Evolutionary conservation across 257 asterid genomes (phyloP).

Genomic region (Capsicum chinense): DNA sequence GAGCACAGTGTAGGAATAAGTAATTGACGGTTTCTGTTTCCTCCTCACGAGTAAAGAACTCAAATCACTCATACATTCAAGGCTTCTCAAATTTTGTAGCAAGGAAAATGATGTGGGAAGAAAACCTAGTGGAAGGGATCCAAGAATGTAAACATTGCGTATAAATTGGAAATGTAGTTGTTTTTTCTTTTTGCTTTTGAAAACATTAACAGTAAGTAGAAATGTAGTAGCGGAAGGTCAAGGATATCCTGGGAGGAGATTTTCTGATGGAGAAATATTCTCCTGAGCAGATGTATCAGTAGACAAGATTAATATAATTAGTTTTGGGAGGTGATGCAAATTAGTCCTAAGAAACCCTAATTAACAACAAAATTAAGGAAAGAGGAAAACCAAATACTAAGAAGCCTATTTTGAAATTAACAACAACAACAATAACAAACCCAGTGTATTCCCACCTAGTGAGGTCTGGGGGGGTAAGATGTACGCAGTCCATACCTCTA

Average conservation of each 20-base stretch:
- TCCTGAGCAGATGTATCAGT: not conserved
- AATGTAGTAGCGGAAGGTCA: not conserved
- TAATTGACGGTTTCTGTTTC: not conserved
- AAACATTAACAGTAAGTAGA: not conserved
- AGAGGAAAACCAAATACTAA: too few species aligned
- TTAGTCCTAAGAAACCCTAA: too few species aligned
- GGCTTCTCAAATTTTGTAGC: not conserved
- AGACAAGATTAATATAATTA: not conserved
- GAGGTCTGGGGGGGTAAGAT: too few species aligned
- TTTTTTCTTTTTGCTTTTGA: not conserved
- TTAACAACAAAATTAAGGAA: too few species aligned
- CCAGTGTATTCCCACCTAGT: too few species aligned
- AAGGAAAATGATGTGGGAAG: not conserved
- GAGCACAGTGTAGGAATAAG: not conserved
- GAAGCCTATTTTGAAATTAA: too few species aligned
- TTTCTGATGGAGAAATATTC: not conserved
- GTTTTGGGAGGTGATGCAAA: not conserved
- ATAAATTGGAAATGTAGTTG: not conserved
- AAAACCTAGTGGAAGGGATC: slow-evolving; percentile 1
- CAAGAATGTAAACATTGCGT: not conserved
- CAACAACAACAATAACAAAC: too few species aligned
- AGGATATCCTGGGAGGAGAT: not conserved
- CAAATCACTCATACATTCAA: not conserved
- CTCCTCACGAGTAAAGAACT: not conserved
- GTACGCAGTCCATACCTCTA: too few species aligned